These are phyloP conservation scores for Mortierella polycephala DNA, from an alignment of 371 early-diverging fungal species.

Conservation along the genomic window DNA sequence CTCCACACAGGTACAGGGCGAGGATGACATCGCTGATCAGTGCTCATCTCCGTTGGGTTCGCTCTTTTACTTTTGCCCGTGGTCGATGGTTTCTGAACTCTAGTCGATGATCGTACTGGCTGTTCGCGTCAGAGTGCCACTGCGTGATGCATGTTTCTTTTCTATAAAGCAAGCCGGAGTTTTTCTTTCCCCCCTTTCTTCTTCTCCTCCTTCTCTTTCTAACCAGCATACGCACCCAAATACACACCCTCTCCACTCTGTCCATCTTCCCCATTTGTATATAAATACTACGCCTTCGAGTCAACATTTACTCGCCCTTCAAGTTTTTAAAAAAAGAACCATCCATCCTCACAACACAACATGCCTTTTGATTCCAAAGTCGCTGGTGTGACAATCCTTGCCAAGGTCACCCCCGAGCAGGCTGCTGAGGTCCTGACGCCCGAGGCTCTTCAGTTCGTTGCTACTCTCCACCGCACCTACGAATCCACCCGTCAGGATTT, in stretches of 20 bases:
- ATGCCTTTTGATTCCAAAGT: constrained; percentile 52
- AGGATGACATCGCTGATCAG: too few species aligned
- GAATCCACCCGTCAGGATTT: constrained; percentile 84
- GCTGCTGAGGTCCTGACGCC: constrained; percentile 75
- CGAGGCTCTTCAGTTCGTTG: constrained; percentile 82
- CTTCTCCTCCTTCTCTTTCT: background rate
- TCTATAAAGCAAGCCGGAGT: background rate
- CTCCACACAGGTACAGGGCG: too few species aligned
- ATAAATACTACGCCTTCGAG: background rate
- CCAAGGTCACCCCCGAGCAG: constrained; percentile 64
- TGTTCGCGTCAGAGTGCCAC: too few species aligned
- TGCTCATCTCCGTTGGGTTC: too few species aligned
- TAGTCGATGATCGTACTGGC: too few species aligned
- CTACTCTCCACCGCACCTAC: constrained; percentile 86
- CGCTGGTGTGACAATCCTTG: constrained; percentile 72
- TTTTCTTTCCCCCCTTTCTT: background rate
- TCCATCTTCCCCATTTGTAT: constrained; percentile 1
- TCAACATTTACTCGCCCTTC: background rate
- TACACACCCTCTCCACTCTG: constrained; percentile 7
- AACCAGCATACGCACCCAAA: background rate
- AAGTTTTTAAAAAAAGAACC: background rate
- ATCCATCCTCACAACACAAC: background rate
- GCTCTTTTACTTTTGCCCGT: too few species aligned
- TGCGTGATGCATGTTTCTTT: too few species aligned
- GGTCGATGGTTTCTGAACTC: too few species aligned